Base-by-base conservation (phyloP, 805 yeast genomes). In the Kazachstania viticola region DNA sequence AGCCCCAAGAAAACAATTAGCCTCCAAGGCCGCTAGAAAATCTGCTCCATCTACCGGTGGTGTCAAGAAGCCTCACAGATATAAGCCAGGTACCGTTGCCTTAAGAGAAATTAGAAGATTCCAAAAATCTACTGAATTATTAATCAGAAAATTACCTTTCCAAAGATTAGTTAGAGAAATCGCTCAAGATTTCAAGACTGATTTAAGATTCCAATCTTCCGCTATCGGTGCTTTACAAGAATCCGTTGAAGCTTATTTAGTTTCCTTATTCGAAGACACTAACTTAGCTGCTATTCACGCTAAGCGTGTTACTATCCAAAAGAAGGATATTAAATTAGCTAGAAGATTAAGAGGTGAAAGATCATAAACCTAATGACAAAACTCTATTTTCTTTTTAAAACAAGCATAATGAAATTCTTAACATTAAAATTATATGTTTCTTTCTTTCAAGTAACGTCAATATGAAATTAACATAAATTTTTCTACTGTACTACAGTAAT, bases 251-350 rank as follows among this genome's bases (percentile, higher is more conserved):
- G 95, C 96, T 55, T 88, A 84, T 74, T 71, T 88, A 53, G 95
- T 88, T 33, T 83, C 94, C 39, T 67, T 88, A 55, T 88, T 88
- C 51, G 96, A 88, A 71, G 96, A 88, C 65, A 88, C 96, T 46
- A 87, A 87, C 73, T 74, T 88, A 70, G 91, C 96, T 69, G 95
- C 96, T 46, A 83, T 84, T 48, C 97, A 88, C 67, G 97, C 97
- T 55, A 88, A 88, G 77, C 81, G 97, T 69, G 96, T 88, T 51
- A 88, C 97, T 45, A 83, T 88, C 58, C 95, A 84, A 73, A 87
- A 85, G 82, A 87, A 85, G 70, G 97, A 88, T 64, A 83, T 88
- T 61, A 95, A 85, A 61, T 73, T 88, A 60, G 97, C 96, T 48
- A 80, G 96, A 71, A 81, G 97, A 71, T 75, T 88, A 61, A 79